These are phyloP conservation scores for Crataegus laevigata DNA, from an alignment of 306 rosid genomes.

Conservation along the genomic window DNA sequence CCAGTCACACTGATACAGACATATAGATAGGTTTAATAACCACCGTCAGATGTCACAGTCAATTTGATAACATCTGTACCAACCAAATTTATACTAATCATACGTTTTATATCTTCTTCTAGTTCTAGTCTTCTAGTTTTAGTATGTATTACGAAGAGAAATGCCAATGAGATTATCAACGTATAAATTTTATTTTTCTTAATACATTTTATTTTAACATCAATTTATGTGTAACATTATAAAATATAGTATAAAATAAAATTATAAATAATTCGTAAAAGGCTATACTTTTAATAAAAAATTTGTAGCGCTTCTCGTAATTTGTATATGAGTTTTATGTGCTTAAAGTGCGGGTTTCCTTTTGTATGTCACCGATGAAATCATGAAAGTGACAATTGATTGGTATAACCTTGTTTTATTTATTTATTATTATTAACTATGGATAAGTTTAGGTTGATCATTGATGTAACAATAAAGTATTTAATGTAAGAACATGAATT, in stretches of 20 bases:
- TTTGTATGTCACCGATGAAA: background rate
- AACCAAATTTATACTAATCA: background rate
- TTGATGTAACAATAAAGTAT: too few species aligned
- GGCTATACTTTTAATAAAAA: too few species aligned
- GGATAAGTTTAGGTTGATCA: background rate
- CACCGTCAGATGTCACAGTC: background rate
- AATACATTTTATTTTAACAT: too few species aligned
- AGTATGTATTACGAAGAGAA: too few species aligned
- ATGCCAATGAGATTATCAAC: rapidly evolving
- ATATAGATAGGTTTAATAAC: background rate
- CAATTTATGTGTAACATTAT: too few species aligned
- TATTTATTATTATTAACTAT: background rate
- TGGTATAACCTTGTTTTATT: background rate
- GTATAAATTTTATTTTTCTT: too few species aligned
- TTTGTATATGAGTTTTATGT: background rate
- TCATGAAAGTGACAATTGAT: background rate
- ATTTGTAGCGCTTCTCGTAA: too few species aligned
- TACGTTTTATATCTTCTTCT: too few species aligned
- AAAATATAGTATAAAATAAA: too few species aligned
- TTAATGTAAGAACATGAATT: background rate
- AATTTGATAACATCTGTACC: background rate
- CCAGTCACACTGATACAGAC: background rate
- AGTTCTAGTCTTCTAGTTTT: too few species aligned
- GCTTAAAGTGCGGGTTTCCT: background rate
- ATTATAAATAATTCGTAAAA: too few species aligned